phyloP scores from a whole-genome alignment of 2,329 filamentous ascomycete genomes.

The Parastagonospora avenae region DNA sequence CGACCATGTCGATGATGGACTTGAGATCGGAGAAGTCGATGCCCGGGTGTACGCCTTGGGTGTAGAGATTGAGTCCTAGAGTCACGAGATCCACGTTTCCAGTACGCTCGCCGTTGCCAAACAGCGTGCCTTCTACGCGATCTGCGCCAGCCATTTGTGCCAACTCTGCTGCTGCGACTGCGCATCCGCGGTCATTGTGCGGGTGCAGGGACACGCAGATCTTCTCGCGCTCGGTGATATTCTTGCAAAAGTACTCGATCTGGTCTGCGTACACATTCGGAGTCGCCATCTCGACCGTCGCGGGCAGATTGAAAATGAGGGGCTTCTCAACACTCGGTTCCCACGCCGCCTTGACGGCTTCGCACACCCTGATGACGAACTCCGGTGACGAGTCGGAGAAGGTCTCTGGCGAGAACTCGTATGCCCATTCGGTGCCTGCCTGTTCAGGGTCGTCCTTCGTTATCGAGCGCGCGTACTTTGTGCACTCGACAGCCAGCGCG shows the following conservation, averaged over 20 bases:
- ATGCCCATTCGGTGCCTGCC: constrained; percentile 70
- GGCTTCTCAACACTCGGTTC: constrained; percentile 76
- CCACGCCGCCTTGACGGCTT: constrained; percentile 95
- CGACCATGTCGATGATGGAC: constrained; percentile 83
- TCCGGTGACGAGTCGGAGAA: constrained; percentile 91
- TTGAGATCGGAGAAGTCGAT: constrained; percentile 93
- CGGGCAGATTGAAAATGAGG: constrained; percentile 96
- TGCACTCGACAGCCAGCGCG: constrained; percentile 81
- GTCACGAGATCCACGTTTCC: constrained; percentile 96
- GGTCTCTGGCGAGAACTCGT: constrained; percentile 83
- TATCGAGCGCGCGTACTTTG: constrained; percentile 83
- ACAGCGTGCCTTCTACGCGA: constrained; percentile 89
- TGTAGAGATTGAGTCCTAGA: constrained; percentile 90
- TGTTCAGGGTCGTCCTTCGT: constrained; percentile 75
- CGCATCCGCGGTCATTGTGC: constrained; percentile 92
- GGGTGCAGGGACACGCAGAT: constrained; percentile 88
- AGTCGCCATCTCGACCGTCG: constrained; percentile 92
- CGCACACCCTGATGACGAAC: constrained; percentile 81
- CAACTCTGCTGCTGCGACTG: constrained; percentile 85
- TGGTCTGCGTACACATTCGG: constrained; percentile 96
- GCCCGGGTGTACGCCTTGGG: constrained; percentile 82
- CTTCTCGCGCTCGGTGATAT: constrained; percentile 84
- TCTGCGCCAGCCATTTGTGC: constrained; percentile 97
- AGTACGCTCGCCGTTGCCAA: constrained; percentile 93
- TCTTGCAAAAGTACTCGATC: constrained; percentile 91